Conservation (phyloP, 2,329 filamentous ascomycete genomes). For the Diplodia corticola region DNA sequence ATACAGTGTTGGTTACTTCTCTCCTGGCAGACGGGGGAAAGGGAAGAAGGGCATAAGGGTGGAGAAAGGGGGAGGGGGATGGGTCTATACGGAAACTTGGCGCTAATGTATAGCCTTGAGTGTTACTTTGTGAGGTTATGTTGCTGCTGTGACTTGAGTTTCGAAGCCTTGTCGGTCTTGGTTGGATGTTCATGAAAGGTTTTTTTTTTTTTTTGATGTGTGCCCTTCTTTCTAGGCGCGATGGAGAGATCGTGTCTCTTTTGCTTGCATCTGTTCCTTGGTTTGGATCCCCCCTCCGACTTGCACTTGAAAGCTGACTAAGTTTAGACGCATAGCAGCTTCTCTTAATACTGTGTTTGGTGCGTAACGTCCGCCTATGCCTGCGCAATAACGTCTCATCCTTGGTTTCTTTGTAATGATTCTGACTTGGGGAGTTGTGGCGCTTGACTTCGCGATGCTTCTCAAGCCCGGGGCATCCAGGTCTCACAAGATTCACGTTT, state of each 20-base stretch:
- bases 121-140: background rate
- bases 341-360: too few species aligned
- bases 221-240: background rate
- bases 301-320: too few species aligned
- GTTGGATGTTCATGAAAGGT: background rate
- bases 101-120: constrained; percentile 13
- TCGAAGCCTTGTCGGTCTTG: background rate
- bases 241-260: background rate
- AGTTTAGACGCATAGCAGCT: too few species aligned
- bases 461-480: too few species aligned
- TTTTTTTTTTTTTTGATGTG: too few species aligned
- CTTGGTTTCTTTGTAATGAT: too few species aligned
- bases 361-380: too few species aligned
- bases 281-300: too few species aligned
- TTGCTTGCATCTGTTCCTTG: background rate
- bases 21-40: background rate
- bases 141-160: background rate
- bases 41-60: background rate
- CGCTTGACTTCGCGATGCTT: too few species aligned
- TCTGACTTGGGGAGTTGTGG: too few species aligned
- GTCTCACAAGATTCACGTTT: too few species aligned
- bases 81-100: background rate
- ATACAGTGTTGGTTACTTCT: background rate
- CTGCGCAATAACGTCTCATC: too few species aligned
- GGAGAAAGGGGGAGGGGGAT: background rate